These are phyloP conservation scores for Phytophthora foliorum DNA, from an alignment of 352 stramenopile genomes.

Conservation along the genomic window DNA sequence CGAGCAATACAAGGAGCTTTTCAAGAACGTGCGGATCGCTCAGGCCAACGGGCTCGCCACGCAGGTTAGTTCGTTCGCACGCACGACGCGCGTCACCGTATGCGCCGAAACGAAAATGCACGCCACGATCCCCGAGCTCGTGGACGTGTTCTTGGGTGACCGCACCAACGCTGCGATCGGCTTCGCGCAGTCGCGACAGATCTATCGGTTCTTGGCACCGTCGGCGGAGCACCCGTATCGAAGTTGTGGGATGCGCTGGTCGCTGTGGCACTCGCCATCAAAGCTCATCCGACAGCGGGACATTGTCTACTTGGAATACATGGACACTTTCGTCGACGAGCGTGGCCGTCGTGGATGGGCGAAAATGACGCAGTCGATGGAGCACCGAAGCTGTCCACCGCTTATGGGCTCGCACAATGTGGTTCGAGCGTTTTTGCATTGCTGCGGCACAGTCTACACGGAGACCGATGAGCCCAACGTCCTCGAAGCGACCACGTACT, in stretches of 20 bases:
- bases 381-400: constrained; percentile 67
- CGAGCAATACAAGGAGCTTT: constrained; percentile 47
- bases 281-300: constrained; percentile 70
- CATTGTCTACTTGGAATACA: constrained; percentile 75
- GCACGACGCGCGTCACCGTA: constrained; percentile 64
- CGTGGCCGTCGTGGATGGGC: constrained; percentile 68
- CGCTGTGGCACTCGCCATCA: constrained; percentile 68
- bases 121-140: constrained; percentile 62
- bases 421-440: constrained; percentile 66
- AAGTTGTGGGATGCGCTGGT: constrained; percentile 70
- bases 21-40: constrained; percentile 54
- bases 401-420: constrained; percentile 62
- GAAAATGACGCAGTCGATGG: constrained; percentile 67
- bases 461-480: constrained; percentile 59
- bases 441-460: constrained; percentile 69
- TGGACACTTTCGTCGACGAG: constrained; percentile 71
- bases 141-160: constrained; percentile 69
- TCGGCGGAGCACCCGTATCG: constrained; percentile 57
- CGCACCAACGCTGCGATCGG: constrained; percentile 68
- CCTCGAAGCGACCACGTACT: constrained; percentile 67
- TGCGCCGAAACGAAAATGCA: constrained; percentile 55
- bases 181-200: constrained; percentile 68
- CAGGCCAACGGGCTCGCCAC: constrained; percentile 52
- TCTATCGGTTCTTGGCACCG: constrained; percentile 62
- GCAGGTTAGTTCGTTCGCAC: constrained; percentile 58